Percentiles rank a stretch among this genome's conserved stretches.
Conservation (phyloP, 495 filamentous ascomycete genomes). For the Aspergillus hancockii region DNA sequence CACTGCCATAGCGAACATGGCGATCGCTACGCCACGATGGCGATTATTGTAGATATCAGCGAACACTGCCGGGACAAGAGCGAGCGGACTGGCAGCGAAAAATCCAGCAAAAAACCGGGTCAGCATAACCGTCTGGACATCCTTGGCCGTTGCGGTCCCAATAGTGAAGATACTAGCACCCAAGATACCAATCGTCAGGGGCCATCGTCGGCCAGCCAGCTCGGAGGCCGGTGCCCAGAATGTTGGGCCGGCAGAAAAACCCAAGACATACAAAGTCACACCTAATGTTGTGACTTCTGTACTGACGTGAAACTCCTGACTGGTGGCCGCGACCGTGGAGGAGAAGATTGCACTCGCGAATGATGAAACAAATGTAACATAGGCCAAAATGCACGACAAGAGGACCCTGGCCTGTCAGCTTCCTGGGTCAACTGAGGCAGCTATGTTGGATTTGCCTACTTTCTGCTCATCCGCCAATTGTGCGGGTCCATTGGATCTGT, state of each 20-base stretch:
- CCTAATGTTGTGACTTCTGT: conserved; percentile 55
- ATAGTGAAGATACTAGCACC: conserved; percentile 56
- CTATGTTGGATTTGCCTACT: conserved; percentile 11
- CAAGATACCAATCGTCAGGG: conserved; percentile 53
- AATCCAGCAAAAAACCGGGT: conserved; percentile 51
- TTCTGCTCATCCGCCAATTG: conserved; percentile 45
- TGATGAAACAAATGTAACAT: conserved; percentile 52
- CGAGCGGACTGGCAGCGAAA: conserved; percentile 45
- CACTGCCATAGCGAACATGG: conserved; percentile 52
- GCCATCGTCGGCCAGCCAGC: conserved; percentile 62
- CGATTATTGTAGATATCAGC: conserved; percentile 53
- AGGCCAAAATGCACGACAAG: conserved; percentile 39
- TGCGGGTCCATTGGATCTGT: conserved; percentile 53
- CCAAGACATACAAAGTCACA: conserved; percentile 56
- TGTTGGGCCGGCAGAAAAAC: conserved; percentile 51
- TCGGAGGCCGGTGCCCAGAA: conserved; percentile 73
- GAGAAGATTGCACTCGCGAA: conserved; percentile 58
- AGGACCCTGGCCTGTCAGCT: conserved; percentile 10
- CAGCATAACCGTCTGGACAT: conserved; percentile 55
- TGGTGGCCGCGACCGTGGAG: conserved; percentile 40
- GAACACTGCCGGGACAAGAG: conserved; percentile 46
- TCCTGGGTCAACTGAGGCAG: background rate
- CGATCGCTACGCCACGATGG: conserved; percentile 48
- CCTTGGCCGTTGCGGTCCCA: conserved; percentile 56
- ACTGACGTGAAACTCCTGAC: conserved; percentile 47